Conservation (phyloP, 2,329 filamentous ascomycete genomes). For the Sclerotinia borealis region DNA sequence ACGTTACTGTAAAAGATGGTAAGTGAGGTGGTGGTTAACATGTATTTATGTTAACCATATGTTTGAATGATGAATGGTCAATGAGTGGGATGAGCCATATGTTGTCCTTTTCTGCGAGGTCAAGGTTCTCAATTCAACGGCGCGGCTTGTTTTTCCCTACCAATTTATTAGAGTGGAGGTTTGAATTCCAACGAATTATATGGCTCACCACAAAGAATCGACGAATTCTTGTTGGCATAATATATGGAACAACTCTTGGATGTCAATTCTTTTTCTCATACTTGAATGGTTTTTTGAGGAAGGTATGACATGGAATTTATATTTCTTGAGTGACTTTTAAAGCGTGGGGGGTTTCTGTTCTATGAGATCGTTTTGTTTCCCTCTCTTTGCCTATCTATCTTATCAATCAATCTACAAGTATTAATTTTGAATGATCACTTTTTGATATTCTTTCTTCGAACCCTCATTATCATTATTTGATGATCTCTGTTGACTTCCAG, state of each 20-base stretch:
- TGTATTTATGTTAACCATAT: not conserved
- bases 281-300: not conserved
- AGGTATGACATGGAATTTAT: not conserved
- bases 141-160: not conserved
- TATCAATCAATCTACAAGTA: not conserved
- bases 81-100: slow-evolving; percentile 4
- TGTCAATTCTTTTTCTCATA: not conserved
- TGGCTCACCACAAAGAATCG: not conserved
- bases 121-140: not conserved
- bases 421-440: not conserved
- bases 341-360: not conserved
- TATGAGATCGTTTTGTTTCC: no score
- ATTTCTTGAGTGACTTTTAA: not conserved
- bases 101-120: not conserved
- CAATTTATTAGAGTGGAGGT: not conserved
- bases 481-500: not conserved
- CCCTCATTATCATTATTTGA: not conserved
- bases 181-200: not conserved
- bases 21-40: not conserved
- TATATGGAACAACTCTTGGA: not conserved
- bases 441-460: not conserved
- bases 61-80: not conserved
- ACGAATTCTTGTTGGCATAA: not conserved
- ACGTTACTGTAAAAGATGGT: not conserved
- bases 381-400: not conserved